These are phyloP conservation scores for Colletotrichum cordylinicola DNA, from an alignment of 2,329 filamentous ascomycete species.

Conservation along the genomic window DNA sequence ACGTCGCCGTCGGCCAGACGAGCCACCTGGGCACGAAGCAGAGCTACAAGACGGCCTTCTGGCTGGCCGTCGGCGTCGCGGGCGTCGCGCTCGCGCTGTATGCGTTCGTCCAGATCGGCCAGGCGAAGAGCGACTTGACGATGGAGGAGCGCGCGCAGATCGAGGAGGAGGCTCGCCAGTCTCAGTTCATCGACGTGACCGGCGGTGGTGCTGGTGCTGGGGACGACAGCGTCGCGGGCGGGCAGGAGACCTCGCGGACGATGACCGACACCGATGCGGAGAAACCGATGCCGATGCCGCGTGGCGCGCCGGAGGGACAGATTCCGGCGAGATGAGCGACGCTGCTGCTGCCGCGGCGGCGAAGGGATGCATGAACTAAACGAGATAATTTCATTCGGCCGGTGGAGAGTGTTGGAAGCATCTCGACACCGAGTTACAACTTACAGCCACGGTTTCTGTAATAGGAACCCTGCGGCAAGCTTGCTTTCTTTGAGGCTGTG, in stretches of 20 bases:
- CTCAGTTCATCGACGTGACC: neutral
- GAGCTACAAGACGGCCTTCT: conserved; percentile 71
- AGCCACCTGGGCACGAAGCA: conserved; percentile 44
- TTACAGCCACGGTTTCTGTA: neutral
- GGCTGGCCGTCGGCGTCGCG: conserved; percentile 66
- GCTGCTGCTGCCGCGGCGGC: neutral
- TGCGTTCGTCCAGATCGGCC: conserved; percentile 50
- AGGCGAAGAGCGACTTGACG: conserved; percentile 26
- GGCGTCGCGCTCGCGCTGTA: conserved; percentile 57
- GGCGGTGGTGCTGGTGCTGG: neutral
- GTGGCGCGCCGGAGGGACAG: neutral
- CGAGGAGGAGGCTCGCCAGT: conserved; percentile 7
- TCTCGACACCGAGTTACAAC: neutral
- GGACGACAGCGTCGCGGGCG: neutral
- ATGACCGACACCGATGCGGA: conserved; percentile 8
- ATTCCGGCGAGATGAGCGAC: neutral
- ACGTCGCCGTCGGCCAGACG: conserved; percentile 64
- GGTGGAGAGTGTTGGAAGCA: neutral
- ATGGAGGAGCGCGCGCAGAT: conserved; percentile 24
- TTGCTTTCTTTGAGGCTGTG: neutral
- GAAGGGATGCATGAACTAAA: neutral
- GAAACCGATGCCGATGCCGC: neutral
- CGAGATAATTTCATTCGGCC: neutral
- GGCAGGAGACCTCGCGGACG: neutral
- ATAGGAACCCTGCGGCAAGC: neutral